Conservation (phyloP, 2,329 filamentous ascomycete species). For the Xylaria sp. region DNA sequence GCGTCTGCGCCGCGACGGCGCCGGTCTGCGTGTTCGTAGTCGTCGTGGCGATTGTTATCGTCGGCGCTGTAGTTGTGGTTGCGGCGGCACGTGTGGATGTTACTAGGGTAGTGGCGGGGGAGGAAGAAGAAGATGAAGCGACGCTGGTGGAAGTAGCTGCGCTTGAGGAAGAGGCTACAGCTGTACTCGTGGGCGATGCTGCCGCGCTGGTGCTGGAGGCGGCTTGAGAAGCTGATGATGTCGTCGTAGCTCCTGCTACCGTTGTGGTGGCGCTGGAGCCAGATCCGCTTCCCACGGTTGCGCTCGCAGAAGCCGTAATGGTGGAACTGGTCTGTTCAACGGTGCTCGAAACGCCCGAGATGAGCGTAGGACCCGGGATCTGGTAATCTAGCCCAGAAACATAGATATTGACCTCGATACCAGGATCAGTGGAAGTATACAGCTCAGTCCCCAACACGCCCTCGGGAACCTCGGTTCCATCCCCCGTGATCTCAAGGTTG, state of each 20-base stretch:
- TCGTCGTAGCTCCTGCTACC: slow-evolving; percentile 8
- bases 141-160: background rate
- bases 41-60: slow-evolving; percentile 13
- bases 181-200: background rate
- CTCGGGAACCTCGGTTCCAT: slow-evolving; percentile 58
- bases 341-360: slow-evolving; percentile 44
- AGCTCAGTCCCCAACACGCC: slow-evolving; percentile 64
- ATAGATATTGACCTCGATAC: slow-evolving; percentile 68
- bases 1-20: slow-evolving; percentile 34
- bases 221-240: slow-evolving; percentile 1
- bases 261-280: slow-evolving; percentile 30
- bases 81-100: slow-evolving; percentile 27
- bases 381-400: slow-evolving; percentile 41
- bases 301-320: slow-evolving; percentile 40
- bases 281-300: slow-evolving; percentile 32
- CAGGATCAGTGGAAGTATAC: slow-evolving; percentile 64
- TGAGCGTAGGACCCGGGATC: slow-evolving; percentile 47
- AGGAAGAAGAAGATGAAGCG: slow-evolving; percentile 23
- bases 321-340: slow-evolving; percentile 43
- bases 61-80: slow-evolving; percentile 34
- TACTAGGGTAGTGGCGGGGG: slow-evolving; percentile 31
- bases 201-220: background rate
- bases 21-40: slow-evolving; percentile 33
- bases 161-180: background rate
- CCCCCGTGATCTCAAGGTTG: slow-evolving; percentile 66